Conservation (phyloP, 2,329 filamentous ascomycete genomes). For the Xylaria sp. region DNA sequence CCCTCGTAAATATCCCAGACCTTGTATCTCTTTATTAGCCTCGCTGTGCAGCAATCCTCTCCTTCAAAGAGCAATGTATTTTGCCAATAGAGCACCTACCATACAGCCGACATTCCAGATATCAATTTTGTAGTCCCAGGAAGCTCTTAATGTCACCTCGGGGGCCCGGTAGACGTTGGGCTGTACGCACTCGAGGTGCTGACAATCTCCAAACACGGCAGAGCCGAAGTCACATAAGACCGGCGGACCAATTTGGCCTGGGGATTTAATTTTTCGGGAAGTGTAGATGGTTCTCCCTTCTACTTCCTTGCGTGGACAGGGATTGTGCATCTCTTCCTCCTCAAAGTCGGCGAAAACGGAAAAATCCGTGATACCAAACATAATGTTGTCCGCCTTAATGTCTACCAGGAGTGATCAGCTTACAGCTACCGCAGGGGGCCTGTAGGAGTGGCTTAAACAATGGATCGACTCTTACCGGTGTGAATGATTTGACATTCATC, state of each 20-base stretch:
- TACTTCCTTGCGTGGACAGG: background rate
- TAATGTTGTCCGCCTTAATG: background rate
- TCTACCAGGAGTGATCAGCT: constrained; percentile 2
- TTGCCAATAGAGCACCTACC: background rate
- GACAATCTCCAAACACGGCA: background rate
- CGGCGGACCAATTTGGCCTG: background rate
- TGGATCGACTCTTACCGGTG: background rate
- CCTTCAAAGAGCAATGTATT: background rate
- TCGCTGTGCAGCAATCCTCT: background rate
- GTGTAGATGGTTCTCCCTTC: background rate
- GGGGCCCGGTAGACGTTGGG: constrained; percentile 6
- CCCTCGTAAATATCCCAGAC: constrained; percentile 7
- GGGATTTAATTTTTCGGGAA: background rate
- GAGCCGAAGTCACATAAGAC: constrained; percentile 7
- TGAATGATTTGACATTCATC: background rate
- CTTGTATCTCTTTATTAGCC: background rate
- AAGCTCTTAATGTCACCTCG: background rate
- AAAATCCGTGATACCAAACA: background rate
- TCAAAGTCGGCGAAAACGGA: background rate
- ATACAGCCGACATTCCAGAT: constrained; percentile 3
- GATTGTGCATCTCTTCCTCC: background rate
- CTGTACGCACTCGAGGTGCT: background rate
- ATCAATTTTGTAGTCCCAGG: background rate
- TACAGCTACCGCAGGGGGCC: background rate
- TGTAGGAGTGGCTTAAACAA: background rate